Evolutionary conservation across 495 filamentous ascomycete genomes (phyloP), one percentile per base, ranked within the genome.

Genomic region (Hypoxylon fragiforme): DNA sequence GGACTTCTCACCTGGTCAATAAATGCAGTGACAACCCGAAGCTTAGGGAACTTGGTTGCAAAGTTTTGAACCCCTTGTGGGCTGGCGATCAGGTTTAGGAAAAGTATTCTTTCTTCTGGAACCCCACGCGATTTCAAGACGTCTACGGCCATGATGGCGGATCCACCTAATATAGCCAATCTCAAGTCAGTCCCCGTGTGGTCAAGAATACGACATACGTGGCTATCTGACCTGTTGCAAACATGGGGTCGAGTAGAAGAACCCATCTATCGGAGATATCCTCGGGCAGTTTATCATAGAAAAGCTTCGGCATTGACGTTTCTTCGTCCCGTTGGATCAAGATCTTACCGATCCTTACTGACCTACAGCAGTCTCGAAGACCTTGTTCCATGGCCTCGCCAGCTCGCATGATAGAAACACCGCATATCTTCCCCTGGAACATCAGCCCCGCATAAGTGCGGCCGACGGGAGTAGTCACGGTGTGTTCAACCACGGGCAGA

Each of bases 321-420:
- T 97, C 94, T 73, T 97, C 95, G 66, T 98, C 92, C 45, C 95
- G 74, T 72, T 98, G 94, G 66, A 97, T 98, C 56, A 98, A 76
- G 44, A 97, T 98, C 78, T 98, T 98, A 43, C 94, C 95, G 64
- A 98, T 97, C 46, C 95, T 80, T 24, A 98, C 94, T 3, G 89
- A 94, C 15, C 95, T 84, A 75, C 95, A 98, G 73, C 95, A 98
- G 72, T 98, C 92, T 14, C 95, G 80, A 57, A 98, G 74, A 2
- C 91, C 94, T 73, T 97, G 92, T 75, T 97, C 94, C 94, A 98
- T 97, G 26, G 92, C 89, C 70, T 98, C 94, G 24, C 94, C 95
- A 7, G 94, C 94, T 42, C 94, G 84, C 94, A 98, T 97, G 61
- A 98, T 97, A 8, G 89, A 95, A 35, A 98, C 94, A 26, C 94